Evolutionary conservation across 768 basidiomycete species (phyloP), one percentile per base, ranked within the genome.

Genomic region (Mycena metata): DNA sequence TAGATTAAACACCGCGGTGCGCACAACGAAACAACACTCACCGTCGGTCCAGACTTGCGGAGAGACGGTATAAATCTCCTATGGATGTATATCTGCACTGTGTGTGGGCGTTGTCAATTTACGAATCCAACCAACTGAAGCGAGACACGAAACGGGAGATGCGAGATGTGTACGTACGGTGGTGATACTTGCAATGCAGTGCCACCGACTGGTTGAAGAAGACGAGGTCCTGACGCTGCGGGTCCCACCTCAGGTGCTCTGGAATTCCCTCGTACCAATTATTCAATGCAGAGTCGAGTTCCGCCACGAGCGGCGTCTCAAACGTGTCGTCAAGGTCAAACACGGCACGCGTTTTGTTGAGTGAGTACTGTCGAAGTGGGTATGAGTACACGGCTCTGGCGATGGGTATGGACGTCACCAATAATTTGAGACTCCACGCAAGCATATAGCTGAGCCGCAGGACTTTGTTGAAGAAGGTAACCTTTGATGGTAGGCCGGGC

Each of bases 11-110:
- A 36, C 12, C 36, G 12, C 36, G 36, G n/a, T n/a, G n/a, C n/a
- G n/a, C n/a, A n/a, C n/a, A n/a, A n/a, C n/a, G 13, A 12, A 41
- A 16, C n/a, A n/a, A n/a, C n/a, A 36, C 36, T 6, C 36, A 36
- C 36, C 36, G 36, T 36, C 36, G 36, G 36, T 12, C 7, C 36
- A 36, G n/a, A n/a, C n/a, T 89, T 88, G 50, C 84, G 79, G 2
- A 88, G 85, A 0, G 87, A 86, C 0, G 92, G 91, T 60, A 95
- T 91, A 76, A 93, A 95, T 7, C 91, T 91, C 39, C 93, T 84
- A 76, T 95, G 94, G 6, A 36, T 36, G 12, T 36, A 36, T 7
- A 36, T 36, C 36, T 36, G 36, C 12, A 36, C n/a, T n/a, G n/a
- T n/a, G n/a, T n/a, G n/a, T n/a, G n/a, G n/a, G n/a, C n/a, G n/a